These are phyloP conservation scores for Astrocystis sublimbata DNA, from an alignment of 495 filamentous ascomycete species.

Conservation along the genomic window DNA sequence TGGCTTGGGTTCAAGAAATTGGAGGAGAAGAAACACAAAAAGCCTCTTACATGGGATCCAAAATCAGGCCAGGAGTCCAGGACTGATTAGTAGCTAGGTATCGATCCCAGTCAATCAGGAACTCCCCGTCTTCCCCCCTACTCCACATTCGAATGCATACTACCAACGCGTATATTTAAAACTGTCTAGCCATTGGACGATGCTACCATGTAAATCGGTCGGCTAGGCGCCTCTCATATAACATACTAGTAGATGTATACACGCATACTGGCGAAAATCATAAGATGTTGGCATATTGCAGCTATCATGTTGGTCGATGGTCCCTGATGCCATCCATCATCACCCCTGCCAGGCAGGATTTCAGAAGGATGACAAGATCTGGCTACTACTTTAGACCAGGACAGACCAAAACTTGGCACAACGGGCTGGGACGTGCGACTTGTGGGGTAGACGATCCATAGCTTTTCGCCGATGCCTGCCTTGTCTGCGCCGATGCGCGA, in stretches of 20 bases:
- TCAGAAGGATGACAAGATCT: not conserved
- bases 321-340: not conserved
- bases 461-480: too few species aligned
- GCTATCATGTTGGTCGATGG: too few species aligned
- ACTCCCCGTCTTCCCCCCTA: not conserved
- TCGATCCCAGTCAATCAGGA: not conserved
- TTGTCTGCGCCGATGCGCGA: too few species aligned
- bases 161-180: not conserved
- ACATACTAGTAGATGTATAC: not conserved
- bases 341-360: not conserved
- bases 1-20: not conserved
- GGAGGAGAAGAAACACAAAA: not conserved
- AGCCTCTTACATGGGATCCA: not conserved
- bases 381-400: not conserved
- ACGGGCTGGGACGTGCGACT: not conserved
- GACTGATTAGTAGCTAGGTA: not conserved
- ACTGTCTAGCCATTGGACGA: not conserved
- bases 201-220: not conserved
- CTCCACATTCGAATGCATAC: too few species aligned
- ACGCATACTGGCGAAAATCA: not conserved
- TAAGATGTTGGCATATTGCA: not conserved
- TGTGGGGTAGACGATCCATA: slow-evolving; percentile 3
- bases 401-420: too few species aligned
- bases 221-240: not conserved
- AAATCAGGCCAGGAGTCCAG: not conserved